Evolutionary conservation across 345 rosid genomes (phyloP), one percentile per base, ranked within the genome.

Genomic region (Rhizophora apiculata): DNA sequence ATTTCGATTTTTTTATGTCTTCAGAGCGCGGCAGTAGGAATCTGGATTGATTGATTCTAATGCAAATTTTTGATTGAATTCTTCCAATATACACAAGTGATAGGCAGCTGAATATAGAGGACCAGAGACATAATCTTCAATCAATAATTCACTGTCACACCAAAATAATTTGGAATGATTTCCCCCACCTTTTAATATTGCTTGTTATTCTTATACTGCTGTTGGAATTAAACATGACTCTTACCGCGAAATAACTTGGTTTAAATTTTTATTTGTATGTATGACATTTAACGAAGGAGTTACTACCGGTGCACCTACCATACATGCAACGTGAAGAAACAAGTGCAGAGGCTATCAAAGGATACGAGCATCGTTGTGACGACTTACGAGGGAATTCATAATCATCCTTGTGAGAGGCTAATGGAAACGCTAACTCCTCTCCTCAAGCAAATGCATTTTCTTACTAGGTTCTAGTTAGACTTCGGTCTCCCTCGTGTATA

Each of bases 261-360:
- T 16, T 5, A 10, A 13, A 3, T 56, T 11, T 66, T 21, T 72
- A 1, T 29, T 58, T 37, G 31, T 18, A 34, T 64, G 9, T 39
- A 21, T 19, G 24, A 8, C 36, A 22, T 39, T 66, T 22, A 18
- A 8, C 64, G 51, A 63, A 91, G 97, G 89, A 92, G 95, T 80
- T 92, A 92, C 75, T 90, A 90, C 59, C 87, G 98, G 57, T 92
- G 96, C 83, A 92, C 98, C 9, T 88, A 92, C 76, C 96, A 90
- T 75, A 88, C 98, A 78, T 92, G 98, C 89, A 90, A 81, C 78
- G 96, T 92, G 77, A 92, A 90, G 91, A 92, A 92, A 78, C 96
- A 92, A 76, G 95, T 92, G 37, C 98, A 90, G 26, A 87, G 98
- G 84, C 81, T 90, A 29, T 86, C 95, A 0, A 87, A 85, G 67